Evolutionary conservation across 441 rosid genomes (phyloP), one percentile per base, ranked within the genome.

Genomic region (Cnidoscolus chayamansa): DNA sequence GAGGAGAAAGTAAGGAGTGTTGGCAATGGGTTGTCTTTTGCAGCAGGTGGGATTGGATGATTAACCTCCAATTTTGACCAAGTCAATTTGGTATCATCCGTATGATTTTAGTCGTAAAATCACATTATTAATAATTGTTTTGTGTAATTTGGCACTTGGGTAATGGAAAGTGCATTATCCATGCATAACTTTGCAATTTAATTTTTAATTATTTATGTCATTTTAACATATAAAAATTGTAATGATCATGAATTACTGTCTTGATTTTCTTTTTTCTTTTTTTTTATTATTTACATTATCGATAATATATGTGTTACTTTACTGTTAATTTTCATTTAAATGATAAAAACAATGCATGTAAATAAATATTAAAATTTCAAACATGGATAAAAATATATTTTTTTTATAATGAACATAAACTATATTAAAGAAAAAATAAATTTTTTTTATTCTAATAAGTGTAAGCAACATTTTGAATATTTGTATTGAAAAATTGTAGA

Each of bases 61-160:
- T 59, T 17, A 50, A 15, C 60, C 69, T 76, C 57, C 48, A 35
- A 62, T 15, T 40, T 81, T 70, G 80, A 70, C 78, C 17, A 25
- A 25, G 74, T 66, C 72, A 70, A 55, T 10, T 62, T 2, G 35
- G 45, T 30, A 54, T 65, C 61, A 72, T 54, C 59, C 37, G n/a
- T 30, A 54, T 74, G 40, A 59, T 66, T 37, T 56, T 37, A 5
- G 49, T 13, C 7, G 10, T 66, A 13, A 63, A 63, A 62, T 65
- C 15, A 10, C 6, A 40, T 40, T 40, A 40, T 40, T 40, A 40
- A 40, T 40, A 40, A 40, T 12, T 66, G 62, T 55, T 68, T 25
- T 25, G 25, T 25, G 25, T 25, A 25, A 25, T 25, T 25, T 25
- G 25, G 25, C 25, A 25, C 25, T 25, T 25, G 25, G 25, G 25